Evolutionary conservation across 1,139 yeast species (phyloP), one percentile per base, ranked within the genome.

Genomic region (Candida neerlandica): DNA sequence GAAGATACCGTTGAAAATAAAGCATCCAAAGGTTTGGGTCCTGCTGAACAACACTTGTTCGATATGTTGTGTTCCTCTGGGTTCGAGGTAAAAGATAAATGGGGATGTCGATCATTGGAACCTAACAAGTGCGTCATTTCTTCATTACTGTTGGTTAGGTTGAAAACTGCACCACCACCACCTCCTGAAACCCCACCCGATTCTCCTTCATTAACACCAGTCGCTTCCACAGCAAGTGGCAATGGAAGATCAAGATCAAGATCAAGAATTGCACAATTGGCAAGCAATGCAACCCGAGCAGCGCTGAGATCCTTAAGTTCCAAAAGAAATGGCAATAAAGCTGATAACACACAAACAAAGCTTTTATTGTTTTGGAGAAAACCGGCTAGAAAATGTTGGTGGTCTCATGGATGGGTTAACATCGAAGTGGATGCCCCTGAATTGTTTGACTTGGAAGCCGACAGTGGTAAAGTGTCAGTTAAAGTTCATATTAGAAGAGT

Each of bases 341-440:
- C 58, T 11, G 71, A 71, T 42, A 58, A 68, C 39, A 71, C 67
- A 56, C 77, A 75, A 48, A 89, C 94, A 33, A 94, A 95, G 64
- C 77, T 95, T 48, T 76, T 95, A 37, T 74, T 95, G 51, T 95
- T 95, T 65, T 95, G 99, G 99, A 80, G 97, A 55, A 94, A 94
- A 64, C 99, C 99, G 0, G 99, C 99, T 1, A 80, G 99, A 62
- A 95, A 95, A 65, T 95, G 99, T 70, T 95, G 99, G 99, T 95
- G 99, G 99, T 86, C 89, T 11, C 87, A 86, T 60, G 83, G 82
- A 43, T 71, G 76, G 43, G 73, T 84, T 18, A 80, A 78, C 5
- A 72, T 90, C 30, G 77, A 76, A 33, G 73, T 87, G 9, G 64
- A 59, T 15, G 54, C 57, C 1, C 55, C 61, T 4, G 55, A 54